Base-by-base conservation (phyloP, 2,329 filamentous ascomycete genomes). In the Ophiognomonia clavigignenti-juglandacearum region DNA sequence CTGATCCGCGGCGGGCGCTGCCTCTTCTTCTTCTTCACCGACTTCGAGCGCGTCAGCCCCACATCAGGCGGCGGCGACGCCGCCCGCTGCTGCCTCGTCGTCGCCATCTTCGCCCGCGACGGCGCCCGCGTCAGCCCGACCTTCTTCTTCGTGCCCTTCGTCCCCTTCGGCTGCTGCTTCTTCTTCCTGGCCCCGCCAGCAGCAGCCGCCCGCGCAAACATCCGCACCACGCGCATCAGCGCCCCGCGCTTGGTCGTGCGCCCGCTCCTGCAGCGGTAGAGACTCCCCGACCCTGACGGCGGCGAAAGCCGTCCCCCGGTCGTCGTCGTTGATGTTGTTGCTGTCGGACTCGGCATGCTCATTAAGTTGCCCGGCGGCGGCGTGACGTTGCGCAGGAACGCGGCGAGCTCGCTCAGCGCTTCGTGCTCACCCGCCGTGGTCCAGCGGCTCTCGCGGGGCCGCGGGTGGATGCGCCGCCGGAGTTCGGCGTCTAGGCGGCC, bases 331-430 rank as follows among this genome's bases (percentile, higher is more conserved):
- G 38, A 52, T 49, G 23, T 60, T 50, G 49, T 36, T 8, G 26
- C 55, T 35, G 51, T 47, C 18, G 55, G 29, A 39, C 66, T 64
- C 1, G 61, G 67, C 31, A 68, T 62, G 6, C 74, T 75, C 71
- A 78, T 76, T 56, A 64, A 69, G 57, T 77, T 78, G 20, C 63
- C 61, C 3, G 70, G 63, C 6, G 76, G 76, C 1, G 75, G 75
- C 22, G 71, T 64, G 19, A 69, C 68, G 35, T 67, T 72, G 45
- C 65, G 70, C 38, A 80, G 57, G 49, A 79, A 79, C n/a, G 74
- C 69, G 35, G 71, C 63, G 39, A 78, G 59, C 5, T 63, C 62
- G 23, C 48, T 56, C 45, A 60, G 54, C 24, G 53, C 58, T 46
- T 61, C 56, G 32, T 53, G 53, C 43, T 55, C 53, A 22, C 47